Percentiles rank a stretch among this genome's conserved stretches.
Conservation (phyloP, 163 green algal species). For the Scenedesmus sp. region DNA sequence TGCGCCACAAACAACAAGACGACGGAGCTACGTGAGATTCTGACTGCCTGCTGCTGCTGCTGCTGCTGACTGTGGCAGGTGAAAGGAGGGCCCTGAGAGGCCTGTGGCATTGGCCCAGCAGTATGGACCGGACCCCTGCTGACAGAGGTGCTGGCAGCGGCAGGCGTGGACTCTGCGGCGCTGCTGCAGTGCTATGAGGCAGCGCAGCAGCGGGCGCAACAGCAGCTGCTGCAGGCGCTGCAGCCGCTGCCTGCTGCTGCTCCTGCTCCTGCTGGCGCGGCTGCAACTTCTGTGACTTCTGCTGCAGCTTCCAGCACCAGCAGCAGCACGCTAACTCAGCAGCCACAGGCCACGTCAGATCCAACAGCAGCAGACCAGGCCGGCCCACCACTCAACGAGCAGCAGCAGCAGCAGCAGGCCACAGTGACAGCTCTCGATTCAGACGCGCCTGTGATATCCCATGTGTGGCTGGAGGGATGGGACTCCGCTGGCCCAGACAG, state of each 20-base stretch:
- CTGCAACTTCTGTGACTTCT: too few relatives aligned
- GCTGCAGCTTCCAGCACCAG: not conserved
- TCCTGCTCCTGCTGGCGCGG: not conserved
- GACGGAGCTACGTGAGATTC: too few relatives aligned
- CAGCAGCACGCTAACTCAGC: not conserved
- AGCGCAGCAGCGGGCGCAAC: not conserved
- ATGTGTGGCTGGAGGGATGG: not conserved
- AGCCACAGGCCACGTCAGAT: not conserved
- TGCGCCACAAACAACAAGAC: too few relatives aligned
- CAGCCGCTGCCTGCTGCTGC: not conserved
- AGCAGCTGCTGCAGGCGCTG: not conserved
- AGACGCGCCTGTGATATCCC: not conserved
- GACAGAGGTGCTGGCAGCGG: constrained; percentile 73
- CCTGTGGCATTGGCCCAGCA: constrained; percentile 73
- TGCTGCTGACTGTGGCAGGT: constrained; percentile 25
- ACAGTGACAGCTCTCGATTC: too few relatives aligned
- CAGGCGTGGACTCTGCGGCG: constrained; percentile 25
- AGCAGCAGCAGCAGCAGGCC: too few relatives aligned
- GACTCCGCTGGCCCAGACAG: not conserved
- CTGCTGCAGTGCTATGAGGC: not conserved
- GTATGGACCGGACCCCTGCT: constrained; percentile 65
- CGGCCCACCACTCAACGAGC: too few relatives aligned
- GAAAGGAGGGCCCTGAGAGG: constrained; percentile 76
- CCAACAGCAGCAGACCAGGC: too few relatives aligned
- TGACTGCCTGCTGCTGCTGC: not conserved